Base-by-base conservation (phyloP, 2,329 filamentous ascomycete genomes). In the Beauveria scarabaeidicola region DNA sequence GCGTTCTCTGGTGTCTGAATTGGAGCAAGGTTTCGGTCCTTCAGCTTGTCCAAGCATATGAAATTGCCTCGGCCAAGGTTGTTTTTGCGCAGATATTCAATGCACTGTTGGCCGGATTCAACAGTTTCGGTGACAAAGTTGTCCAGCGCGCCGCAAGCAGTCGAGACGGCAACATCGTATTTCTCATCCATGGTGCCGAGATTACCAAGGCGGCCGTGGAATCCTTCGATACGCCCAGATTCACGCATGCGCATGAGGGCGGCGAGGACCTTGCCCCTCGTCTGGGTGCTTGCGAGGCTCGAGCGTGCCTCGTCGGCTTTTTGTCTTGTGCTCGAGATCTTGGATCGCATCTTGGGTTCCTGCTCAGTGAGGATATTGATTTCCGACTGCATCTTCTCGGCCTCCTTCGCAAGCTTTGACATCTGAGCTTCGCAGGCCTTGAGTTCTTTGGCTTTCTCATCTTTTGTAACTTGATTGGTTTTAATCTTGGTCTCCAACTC, bases 151-250 rank as follows among this genome's bases (percentile, higher is more conserved):
- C 90, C 87, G 66, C 94, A 97, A 11, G 94, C 95, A 0, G 94
- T 99, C 0, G 95, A 99, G 62, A 99, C 96, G n/a, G 94, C 94
- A 47, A 99, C 85, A 68, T 99, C 94, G 72, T 96, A 99, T 73
- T 90, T 90, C 70, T 90, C 82, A 68, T 99, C 92, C 65, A 99
- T 99, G 0, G 90, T 87, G 47, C 94, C 94, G 1, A 99, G 82
- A 66, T 97, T 97, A 10, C 94, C 95, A 4, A 99, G 85, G 36
- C 94, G 87, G 27, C 94, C 94, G 68, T 99, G 91, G 75, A 99
- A 99, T 2, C 95, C 94, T 68, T 97, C 92, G 64, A 99, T 96
- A 71, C 94, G 89, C 13, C 94, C 94, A 23, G 94, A 97, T 69
- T 97, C 94, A 69, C 91, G 94, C 74, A 99, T 84, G 52, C 94